Conservation (phyloP, 495 filamentous ascomycete genomes). For the Neurospora sublineolata region DNA sequence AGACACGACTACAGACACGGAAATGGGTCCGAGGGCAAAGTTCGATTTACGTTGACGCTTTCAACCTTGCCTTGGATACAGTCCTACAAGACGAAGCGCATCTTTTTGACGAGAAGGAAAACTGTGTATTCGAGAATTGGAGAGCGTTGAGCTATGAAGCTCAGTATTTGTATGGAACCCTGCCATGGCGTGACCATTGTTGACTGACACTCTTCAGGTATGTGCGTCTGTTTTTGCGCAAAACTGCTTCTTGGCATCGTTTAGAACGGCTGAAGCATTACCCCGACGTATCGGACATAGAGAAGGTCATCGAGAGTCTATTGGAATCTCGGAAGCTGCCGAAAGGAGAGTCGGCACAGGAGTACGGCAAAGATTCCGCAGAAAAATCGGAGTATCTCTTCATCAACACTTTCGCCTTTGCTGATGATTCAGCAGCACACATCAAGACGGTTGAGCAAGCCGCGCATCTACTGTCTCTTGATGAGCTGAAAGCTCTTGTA, state of each 20-base stretch:
- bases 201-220: slow-evolving; percentile 39
- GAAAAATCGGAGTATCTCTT: slow-evolving; percentile 37
- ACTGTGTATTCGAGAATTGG: slow-evolving; percentile 69
- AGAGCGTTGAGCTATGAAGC: slow-evolving; percentile 65
- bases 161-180: slow-evolving; percentile 67
- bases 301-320: slow-evolving; percentile 50
- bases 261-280: slow-evolving; percentile 65
- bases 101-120: slow-evolving; percentile 74
- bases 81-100: slow-evolving; percentile 84
- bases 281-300: slow-evolving; percentile 68
- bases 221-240: slow-evolving; percentile 86
- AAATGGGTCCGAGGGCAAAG: slow-evolving; percentile 45
- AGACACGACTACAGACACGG: slow-evolving; percentile 24
- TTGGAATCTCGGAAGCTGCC: slow-evolving; percentile 11
- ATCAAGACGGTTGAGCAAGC: slow-evolving; percentile 81
- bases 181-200: not conserved
- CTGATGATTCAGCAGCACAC: slow-evolving; percentile 57
- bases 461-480: slow-evolving; percentile 63
- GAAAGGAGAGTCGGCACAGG: not conserved
- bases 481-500: slow-evolving; percentile 75
- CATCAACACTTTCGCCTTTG: slow-evolving; percentile 54
- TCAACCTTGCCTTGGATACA: slow-evolving; percentile 85
- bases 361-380: not conserved
- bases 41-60: slow-evolving; percentile 95
- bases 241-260: slow-evolving; percentile 90